Conservation (phyloP, 768 basidiomycete genomes). For the Podaxis sp. region DNA sequence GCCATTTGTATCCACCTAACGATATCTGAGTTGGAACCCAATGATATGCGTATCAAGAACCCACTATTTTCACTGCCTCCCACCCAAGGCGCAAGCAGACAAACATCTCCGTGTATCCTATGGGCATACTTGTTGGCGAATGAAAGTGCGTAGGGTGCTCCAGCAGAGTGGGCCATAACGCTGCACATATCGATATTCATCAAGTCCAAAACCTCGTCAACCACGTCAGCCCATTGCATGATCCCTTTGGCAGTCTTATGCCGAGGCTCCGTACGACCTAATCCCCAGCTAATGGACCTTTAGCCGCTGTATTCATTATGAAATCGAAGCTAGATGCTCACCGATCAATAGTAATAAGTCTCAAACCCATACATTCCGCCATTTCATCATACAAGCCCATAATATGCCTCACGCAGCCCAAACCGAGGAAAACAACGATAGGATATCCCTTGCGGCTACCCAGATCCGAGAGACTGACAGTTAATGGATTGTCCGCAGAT, state of each 20-base stretch:
- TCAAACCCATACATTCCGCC: slow-evolving; percentile 79
- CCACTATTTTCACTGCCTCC: slow-evolving; percentile 84
- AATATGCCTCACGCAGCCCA: slow-evolving; percentile 92
- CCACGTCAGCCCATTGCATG: slow-evolving; percentile 85
- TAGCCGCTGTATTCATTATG: slow-evolving; percentile 13
- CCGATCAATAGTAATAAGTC: slow-evolving; percentile 93
- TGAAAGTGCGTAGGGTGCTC: slow-evolving; percentile 90
- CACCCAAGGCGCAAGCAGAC: slow-evolving; percentile 94
- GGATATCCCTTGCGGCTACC: slow-evolving; percentile 84
- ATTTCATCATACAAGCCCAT: slow-evolving; percentile 97
- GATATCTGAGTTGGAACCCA: slow-evolving; percentile 10
- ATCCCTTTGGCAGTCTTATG: slow-evolving; percentile 72
- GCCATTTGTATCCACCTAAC: slow-evolving; percentile 86
- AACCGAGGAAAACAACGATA: slow-evolving; percentile 85
- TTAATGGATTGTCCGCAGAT: slow-evolving; percentile 66
- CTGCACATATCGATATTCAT: slow-evolving; percentile 77
- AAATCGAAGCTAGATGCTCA: slow-evolving; percentile 28
- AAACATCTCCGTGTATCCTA: slow-evolving; percentile 79
- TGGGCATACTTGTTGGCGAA: slow-evolving; percentile 72
- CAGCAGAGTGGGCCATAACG: slow-evolving; percentile 93
- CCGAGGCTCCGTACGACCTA: slow-evolving; percentile 79
- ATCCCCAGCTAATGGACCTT: slow-evolving; percentile 67
- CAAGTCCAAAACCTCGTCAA: slow-evolving; percentile 85
- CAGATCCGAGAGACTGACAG: slow-evolving; percentile 91
- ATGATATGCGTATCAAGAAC: slow-evolving; percentile 24